phyloP scores from a whole-genome alignment of 1,139 yeast genomes.

The Komagataea norvegica region DNA sequence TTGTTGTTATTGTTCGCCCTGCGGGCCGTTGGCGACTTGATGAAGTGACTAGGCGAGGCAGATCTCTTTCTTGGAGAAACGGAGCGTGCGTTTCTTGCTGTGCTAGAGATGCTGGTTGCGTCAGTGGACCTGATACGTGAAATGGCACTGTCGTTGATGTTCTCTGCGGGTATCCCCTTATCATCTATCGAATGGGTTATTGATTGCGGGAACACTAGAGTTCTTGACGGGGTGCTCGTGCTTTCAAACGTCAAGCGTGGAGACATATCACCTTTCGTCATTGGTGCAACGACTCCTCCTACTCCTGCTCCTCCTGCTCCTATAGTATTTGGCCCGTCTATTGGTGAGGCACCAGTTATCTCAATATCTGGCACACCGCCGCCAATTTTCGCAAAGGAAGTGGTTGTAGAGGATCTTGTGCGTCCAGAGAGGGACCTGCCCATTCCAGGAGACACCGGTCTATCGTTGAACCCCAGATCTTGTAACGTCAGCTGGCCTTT shows the following conservation, averaged over 20 bases:
- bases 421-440: slow-evolving; percentile 3
- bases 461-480: slow-evolving; percentile 39
- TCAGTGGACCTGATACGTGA: too few relatives aligned
- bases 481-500: slow-evolving; percentile 64
- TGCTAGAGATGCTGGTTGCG: background rate
- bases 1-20: too few relatives aligned
- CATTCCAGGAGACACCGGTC: too few relatives aligned
- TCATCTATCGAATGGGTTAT: too few relatives aligned
- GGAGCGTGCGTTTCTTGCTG: too few relatives aligned
- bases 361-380: background rate
- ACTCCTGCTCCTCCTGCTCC: too few relatives aligned
- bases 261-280: background rate
- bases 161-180: too few relatives aligned
- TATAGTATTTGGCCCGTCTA: background rate
- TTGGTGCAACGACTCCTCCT: background rate
- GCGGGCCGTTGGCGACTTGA: too few relatives aligned
- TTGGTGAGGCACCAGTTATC: background rate
- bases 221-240: background rate
- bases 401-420: slow-evolving; percentile 3
- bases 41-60: slow-evolving; percentile 2
- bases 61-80: background rate
- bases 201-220: background rate
- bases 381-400: background rate
- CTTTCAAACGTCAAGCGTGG: slow-evolving; percentile 1
- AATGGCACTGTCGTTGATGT: too few relatives aligned